Evolutionary conservation across 2,329 filamentous ascomycete species (phyloP), one percentile per base, ranked within the genome.

Genomic region (Orbilia oligospora): DNA sequence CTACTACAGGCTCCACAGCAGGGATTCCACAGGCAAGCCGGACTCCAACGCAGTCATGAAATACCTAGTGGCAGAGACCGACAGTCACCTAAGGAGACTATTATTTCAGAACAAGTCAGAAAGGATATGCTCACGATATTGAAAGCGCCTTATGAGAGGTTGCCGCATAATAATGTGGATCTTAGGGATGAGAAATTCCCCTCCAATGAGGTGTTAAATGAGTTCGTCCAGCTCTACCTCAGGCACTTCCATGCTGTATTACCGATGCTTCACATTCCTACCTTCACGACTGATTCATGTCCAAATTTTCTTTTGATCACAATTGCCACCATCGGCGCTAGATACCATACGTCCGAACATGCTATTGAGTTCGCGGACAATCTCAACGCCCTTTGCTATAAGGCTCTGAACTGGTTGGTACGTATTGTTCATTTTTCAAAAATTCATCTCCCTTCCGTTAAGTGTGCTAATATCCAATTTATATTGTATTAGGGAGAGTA

Each of bases 221-320:
- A 82, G n/a, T 84, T 84, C 44, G 77, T 83, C 24, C 81, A 73
- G 4, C 80, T 85, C 0, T 85, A 82, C 55, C 84, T 84, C 65
- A 80, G 82, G 16, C 79, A 84, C 36, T 84, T 85, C 48, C 81
- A 83, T 65, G 80, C 81, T 0, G 82, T 84, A 5, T 46, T 85
- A 4, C 83, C 84, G 1, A 82, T 85, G 16, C 80, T 84, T 0
- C 82, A 84, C 38, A 71, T 71, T 18, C 81, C 81, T 33, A 82
- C 80, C 14, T 82, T 82, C 68, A 77, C 79, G 53, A 71, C 80
- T 9, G 80, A 80, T 4, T 80, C 77, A 14, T 81, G 80, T 27
- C 81, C 81, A 24, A 81, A 80, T 36, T 81, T 81, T 41, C 76
- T 82, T 27, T 71, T 82, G 33, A 79, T 82, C 14, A 80, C 81